Conservation (phyloP, 176 grass and related monocot genomes). For the Stipa capillata region DNA sequence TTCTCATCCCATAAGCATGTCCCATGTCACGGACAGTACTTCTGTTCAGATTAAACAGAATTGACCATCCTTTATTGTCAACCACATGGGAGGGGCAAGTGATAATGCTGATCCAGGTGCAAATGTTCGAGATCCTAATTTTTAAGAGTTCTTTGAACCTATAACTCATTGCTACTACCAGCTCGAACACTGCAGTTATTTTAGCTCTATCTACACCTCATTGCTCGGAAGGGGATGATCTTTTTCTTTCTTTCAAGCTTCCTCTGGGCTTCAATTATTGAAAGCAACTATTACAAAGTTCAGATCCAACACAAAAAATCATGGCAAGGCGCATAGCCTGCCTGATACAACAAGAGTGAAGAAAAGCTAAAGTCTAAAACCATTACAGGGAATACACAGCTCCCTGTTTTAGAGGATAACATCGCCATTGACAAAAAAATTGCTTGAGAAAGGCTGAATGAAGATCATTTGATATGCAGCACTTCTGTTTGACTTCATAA, state of each 20-base stretch:
- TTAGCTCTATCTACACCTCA: too few relatives aligned
- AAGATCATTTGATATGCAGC: not conserved
- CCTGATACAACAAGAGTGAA: not conserved
- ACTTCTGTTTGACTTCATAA: not conserved
- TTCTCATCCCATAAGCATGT: slow-evolving; percentile 2
- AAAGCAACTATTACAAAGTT: not conserved
- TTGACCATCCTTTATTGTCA: not conserved
- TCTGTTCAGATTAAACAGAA: not conserved
- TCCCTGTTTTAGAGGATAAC: too few relatives aligned
- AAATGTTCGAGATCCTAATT: too few relatives aligned
- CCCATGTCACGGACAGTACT: not conserved
- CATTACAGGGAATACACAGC: too few relatives aligned
- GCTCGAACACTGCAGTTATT: too few relatives aligned
- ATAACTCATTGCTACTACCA: too few relatives aligned
- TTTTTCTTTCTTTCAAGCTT: too few relatives aligned
- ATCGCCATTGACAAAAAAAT: too few relatives aligned
- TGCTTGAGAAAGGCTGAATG: too few relatives aligned
- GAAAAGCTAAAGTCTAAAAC: not conserved
- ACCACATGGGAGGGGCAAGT: not conserved
- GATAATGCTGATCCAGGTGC: not conserved
- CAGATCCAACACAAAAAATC: not conserved
- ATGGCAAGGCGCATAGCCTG: not conserved
- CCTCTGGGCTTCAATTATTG: not conserved
- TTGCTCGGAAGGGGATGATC: too few relatives aligned
- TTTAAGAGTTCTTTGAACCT: too few relatives aligned